Conservation (phyloP, 805 yeast genomes). For the Candida koratica region DNA sequence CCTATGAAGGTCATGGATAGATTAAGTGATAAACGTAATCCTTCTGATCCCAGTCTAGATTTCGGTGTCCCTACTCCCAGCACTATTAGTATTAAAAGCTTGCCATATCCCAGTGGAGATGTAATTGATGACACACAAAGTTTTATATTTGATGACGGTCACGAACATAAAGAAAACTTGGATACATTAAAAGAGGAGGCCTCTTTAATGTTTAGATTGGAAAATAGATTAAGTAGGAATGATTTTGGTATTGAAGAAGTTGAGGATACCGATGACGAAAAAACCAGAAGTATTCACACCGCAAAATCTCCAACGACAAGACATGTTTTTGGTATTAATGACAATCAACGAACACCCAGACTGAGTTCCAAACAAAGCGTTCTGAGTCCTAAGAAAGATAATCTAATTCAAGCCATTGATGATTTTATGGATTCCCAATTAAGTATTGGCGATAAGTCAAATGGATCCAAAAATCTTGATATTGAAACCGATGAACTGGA, state of each 20-base stretch:
- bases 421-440: constrained; percentile 36
- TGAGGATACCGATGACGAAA: constrained; percentile 26
- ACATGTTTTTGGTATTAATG: background rate
- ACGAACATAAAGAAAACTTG: constrained; percentile 16
- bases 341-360: constrained; percentile 1
- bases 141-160: constrained; percentile 13
- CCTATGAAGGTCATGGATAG: constrained; percentile 36
- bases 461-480: constrained; percentile 6
- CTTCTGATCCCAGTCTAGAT: constrained; percentile 9
- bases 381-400: constrained; percentile 1
- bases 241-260: constrained; percentile 36
- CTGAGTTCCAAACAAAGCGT: background rate
- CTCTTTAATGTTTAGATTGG: constrained; percentile 23
- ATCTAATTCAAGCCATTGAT: constrained; percentile 39
- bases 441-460: constrained; percentile 13
- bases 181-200: constrained; percentile 28
- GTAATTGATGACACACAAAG: constrained; percentile 17
- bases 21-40: constrained; percentile 12
- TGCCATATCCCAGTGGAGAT: constrained; percentile 8
- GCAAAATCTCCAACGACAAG: background rate
- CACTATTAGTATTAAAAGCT: background rate
- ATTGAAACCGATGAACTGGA: constrained; percentile 15
- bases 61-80: constrained; percentile 5
- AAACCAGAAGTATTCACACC: background rate
- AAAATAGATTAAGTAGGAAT: constrained; percentile 17